Base-by-base conservation (phyloP, 441 rosid genomes). In the Arabidopsis lyrata region DNA sequence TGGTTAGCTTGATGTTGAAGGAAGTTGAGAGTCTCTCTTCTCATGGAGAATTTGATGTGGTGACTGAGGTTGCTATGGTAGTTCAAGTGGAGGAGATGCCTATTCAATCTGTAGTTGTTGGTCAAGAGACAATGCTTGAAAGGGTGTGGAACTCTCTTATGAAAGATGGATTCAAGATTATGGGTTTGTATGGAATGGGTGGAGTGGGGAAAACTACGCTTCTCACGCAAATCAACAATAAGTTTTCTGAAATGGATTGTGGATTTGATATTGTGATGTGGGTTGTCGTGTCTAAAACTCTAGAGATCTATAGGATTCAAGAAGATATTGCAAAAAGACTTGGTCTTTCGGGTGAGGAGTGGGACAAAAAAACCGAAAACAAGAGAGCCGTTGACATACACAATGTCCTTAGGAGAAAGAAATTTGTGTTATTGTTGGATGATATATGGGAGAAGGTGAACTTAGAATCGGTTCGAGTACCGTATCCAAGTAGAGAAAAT, bases 381-480 rank as follows among this genome's bases (percentile, higher is more conserved):
- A 8, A 60, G 15, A 60, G 47, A 60, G 48, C 34, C 2, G 10
- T 39, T 2, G 48, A 59, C 47, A 60, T 60, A 20, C 32, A 60
- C 48, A 60, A 24, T 27, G 16, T 52, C 34, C 48, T 38, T 20
- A 20, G 34, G 64, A 60, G 34, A 39, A 5, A 36, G 2, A 49
- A 11, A 49, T 49, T 20, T 49, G 63, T 58, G 16, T 36, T 58
- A 11, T 11, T 58, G 27, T 58, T 58, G 15, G 63, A 58, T 18
- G 31, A 58, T 11, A 11, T 36, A 2, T 58, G 63, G 63, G 42
- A 35, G 15, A 58, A 58, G 11, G 8, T 58, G 63, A 18, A 35
- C 3, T 36, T 58, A 18, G 10, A 55, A 5, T n/a, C 1, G 4
- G 31, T 58, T 18, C 47, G 63, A 34, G 29, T 57, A 6, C 63